Conservation (phyloP, 2,329 filamentous ascomycete genomes). For the Amylocarpus encephaloides region DNA sequence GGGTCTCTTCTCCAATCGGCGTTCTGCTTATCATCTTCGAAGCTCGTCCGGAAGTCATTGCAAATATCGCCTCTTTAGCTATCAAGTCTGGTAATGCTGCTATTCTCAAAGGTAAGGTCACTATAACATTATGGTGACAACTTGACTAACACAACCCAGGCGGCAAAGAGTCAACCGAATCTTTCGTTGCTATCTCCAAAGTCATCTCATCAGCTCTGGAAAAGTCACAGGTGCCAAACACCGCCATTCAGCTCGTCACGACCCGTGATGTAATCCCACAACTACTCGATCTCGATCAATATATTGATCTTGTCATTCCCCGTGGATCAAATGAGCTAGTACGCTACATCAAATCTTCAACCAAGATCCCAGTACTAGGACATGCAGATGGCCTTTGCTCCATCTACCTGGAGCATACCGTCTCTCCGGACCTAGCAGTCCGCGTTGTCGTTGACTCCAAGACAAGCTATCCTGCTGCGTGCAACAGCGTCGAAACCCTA, state of each 20-base stretch:
- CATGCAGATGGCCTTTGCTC: constrained; percentile 92
- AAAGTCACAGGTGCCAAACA: constrained; percentile 69
- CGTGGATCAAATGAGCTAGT: constrained; percentile 42
- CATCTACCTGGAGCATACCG: constrained; percentile 76
- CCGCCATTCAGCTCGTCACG: constrained; percentile 87
- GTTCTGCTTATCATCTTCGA: constrained; percentile 99
- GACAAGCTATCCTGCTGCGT: constrained; percentile 89
- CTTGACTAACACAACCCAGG: constrained; percentile 39
- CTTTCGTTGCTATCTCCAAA: constrained; percentile 84
- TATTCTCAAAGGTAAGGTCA: constrained; percentile 72
- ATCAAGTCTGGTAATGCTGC: constrained; percentile 97
- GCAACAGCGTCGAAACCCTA: constrained; percentile 89
- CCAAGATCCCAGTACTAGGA: constrained; percentile 90
- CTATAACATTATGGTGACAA: not conserved
- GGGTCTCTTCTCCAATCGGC: constrained; percentile 89
- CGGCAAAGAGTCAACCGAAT: constrained; percentile 90
- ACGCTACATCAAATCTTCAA: constrained; percentile 78
- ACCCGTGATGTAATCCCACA: constrained; percentile 86
- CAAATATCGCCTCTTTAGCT: constrained; percentile 91
- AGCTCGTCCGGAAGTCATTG: constrained; percentile 94
- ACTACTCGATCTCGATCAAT: constrained; percentile 75
- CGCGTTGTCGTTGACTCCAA: constrained; percentile 86
- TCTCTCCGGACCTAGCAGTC: constrained; percentile 63
- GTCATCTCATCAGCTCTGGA: constrained; percentile 76
- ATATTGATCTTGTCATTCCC: constrained; percentile 93